Evolutionary conservation across 345 rosid genomes (phyloP).

Genomic region (Carallia brachiata): DNA sequence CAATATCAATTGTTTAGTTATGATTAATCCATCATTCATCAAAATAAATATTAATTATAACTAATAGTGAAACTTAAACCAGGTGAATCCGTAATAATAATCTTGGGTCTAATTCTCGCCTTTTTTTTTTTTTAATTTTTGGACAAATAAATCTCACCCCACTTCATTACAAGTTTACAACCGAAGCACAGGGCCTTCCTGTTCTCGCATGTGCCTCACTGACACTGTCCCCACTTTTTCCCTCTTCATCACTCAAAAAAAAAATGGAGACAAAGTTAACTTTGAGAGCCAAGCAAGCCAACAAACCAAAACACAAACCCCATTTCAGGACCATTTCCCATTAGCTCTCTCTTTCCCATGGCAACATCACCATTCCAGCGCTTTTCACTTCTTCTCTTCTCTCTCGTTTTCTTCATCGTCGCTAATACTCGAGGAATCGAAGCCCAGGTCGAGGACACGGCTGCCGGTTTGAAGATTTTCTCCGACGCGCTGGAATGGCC

Average conservation of each 20-base stretch:
- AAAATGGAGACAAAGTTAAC: neutral
- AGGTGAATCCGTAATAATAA: no score
- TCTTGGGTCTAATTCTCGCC: no score
- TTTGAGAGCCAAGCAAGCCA: no score
- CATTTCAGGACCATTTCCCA: no score
- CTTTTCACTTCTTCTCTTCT: neutral
- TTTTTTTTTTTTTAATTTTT: no score
- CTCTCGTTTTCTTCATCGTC: neutral
- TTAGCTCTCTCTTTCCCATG: constrained; percentile 2
- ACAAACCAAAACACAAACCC: neutral
- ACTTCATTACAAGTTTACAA: no score
- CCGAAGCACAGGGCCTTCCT: neutral
- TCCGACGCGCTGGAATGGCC: constrained; percentile 62
- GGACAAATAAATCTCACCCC: no score
- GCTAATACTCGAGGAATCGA: neutral
- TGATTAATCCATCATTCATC: no score
- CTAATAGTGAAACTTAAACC: no score
- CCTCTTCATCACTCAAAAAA: neutral
- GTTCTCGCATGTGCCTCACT: constrained; percentile 28
- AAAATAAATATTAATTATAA: no score
- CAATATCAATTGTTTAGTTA: no score
- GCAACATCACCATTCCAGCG: neutral
- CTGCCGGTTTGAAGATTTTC: constrained; percentile 29
- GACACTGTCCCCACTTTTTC: neutral
- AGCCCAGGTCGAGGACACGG: constrained; percentile 34